Percentiles rank a stretch among this genome's conserved stretches.
Evolutionary conservation across 495 filamentous ascomycete genomes (phyloP).

Genomic region (Thermothielavioides terrestris): DNA sequence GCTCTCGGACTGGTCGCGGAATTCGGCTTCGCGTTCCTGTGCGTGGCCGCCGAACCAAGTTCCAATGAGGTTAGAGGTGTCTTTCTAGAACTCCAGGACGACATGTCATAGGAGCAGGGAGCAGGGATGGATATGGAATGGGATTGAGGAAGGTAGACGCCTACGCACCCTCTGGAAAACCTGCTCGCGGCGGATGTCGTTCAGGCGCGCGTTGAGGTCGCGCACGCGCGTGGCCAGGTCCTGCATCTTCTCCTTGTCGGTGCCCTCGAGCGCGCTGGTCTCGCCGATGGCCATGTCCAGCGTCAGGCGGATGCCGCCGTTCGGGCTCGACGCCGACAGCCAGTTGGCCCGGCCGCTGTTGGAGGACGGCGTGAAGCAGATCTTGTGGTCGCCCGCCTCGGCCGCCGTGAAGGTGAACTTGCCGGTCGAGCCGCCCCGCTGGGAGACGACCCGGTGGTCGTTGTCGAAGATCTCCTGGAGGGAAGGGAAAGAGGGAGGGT

Average conservation of each 20-base stretch:
- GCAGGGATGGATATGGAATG: neutral
- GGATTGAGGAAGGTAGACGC: neutral
- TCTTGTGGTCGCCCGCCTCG: conserved; percentile 84
- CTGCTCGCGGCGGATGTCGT: conserved; percentile 89
- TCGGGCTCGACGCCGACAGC: conserved; percentile 53
- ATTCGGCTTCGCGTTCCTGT: conserved; percentile 95
- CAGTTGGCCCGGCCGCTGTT: conserved; percentile 52
- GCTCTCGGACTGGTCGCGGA: conserved; percentile 90
- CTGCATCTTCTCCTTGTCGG: conserved; percentile 86
- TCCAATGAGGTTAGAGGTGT: too few relatives aligned
- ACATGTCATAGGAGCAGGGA: too few relatives aligned
- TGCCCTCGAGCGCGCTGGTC: conserved; percentile 87
- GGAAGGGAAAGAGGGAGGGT: conserved; percentile 1
- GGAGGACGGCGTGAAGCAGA: conserved; percentile 83
- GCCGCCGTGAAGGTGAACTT: conserved; percentile 95
- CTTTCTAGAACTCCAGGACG: too few relatives aligned
- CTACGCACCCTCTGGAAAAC: conserved; percentile 83
- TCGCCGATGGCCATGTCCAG: conserved; percentile 93
- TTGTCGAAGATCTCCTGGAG: conserved; percentile 86
- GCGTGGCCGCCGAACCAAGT: neutral
- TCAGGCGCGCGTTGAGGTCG: conserved; percentile 79
- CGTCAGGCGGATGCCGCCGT: conserved; percentile 69
- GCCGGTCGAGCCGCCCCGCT: conserved; percentile 65
- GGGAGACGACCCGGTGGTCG: conserved; percentile 88
- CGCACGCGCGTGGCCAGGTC: conserved; percentile 84